Percentiles rank a stretch among this genome's conserved stretches.
Evolutionary conservation across 257 asterid species (phyloP).

Genomic region (Solanum acaule): DNA sequence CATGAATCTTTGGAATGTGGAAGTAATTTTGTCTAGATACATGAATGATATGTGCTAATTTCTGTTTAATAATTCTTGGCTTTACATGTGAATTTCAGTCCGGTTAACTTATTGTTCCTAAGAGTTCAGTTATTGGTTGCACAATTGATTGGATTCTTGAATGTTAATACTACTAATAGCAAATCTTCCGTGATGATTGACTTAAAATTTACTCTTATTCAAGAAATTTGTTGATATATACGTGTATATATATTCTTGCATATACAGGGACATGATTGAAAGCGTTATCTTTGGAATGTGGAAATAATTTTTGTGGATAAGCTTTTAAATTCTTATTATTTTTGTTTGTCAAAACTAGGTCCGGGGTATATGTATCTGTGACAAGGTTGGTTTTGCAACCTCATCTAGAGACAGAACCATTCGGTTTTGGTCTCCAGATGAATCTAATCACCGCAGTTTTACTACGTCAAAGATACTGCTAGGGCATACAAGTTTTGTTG

Average conservation of each 20-base stretch:
- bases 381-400: conserved; percentile 72
- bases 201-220: background rate
- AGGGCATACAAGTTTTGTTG: conserved; percentile 96
- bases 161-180: background rate
- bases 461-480: conserved; percentile 55
- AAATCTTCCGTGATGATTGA: background rate
- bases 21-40: background rate
- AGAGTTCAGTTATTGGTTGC: background rate
- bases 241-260: background rate
- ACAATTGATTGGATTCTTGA: background rate
- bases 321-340: background rate
- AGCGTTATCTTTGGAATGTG: background rate
- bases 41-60: background rate
- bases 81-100: background rate
- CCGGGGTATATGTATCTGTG: conserved; percentile 92
- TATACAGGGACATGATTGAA: background rate
- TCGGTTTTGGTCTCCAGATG: conserved; percentile 72
- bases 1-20: background rate
- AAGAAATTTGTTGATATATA: background rate
- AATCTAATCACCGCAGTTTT: conserved; percentile 43
- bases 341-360: conserved; percentile 31
- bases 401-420: conserved; percentile 89
- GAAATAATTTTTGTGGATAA: background rate
- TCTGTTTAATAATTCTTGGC: background rate
- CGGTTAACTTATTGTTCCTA: background rate